Evolutionary conservation across 2,329 filamentous ascomycete genomes (phyloP), one percentile per base, ranked within the genome.

Genomic region (Cercospora sp.): DNA sequence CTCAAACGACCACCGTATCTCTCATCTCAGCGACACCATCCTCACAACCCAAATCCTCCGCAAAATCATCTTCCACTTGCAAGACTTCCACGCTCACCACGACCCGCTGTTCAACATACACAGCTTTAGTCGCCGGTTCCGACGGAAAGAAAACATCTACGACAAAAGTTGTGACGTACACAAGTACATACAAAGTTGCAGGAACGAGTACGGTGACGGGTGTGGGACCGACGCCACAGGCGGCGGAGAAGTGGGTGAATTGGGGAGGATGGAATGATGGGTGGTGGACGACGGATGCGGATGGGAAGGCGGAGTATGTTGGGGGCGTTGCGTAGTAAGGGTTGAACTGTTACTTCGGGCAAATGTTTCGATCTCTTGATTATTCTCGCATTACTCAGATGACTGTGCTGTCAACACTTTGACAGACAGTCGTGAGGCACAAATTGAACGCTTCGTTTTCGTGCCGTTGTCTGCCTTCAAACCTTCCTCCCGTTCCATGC

Each of bases 211-310:
- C 60, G 1, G 36, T 62, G 4, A 60, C 13, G 36, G 36, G 36
- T 40, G 36, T n/a, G 0, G 28, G n/a, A 13, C 12, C 58, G 13
- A 42, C 60, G 0, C 45, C 45, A 2, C 45, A 51, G 45, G 45
- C 45, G 9, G 28, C 18, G n/a, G 36, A 45, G 6, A 31, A 28
- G 60, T 62, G 60, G 60, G 23, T 18, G 13, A 45, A 48, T 31
- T 62, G 60, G 60, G 40, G 60, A 45, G 60, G 60, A 1, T 62
- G 60, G 60, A 62, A 45, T 62, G 40, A 62, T 31, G 60, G 40
- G 7, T 62, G 60, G 60, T 62, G 60, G 60, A 51, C 60, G 60
- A 62, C 60, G 42, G 60, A 62, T 48, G 36, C 40, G 20, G 20
- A 62, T 62, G 60, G 60, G 16, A 62, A 51, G 26, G 40, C 40